Base-by-base conservation (phyloP, 2,329 filamentous ascomycete genomes). In the Westerdykella sp. region DNA sequence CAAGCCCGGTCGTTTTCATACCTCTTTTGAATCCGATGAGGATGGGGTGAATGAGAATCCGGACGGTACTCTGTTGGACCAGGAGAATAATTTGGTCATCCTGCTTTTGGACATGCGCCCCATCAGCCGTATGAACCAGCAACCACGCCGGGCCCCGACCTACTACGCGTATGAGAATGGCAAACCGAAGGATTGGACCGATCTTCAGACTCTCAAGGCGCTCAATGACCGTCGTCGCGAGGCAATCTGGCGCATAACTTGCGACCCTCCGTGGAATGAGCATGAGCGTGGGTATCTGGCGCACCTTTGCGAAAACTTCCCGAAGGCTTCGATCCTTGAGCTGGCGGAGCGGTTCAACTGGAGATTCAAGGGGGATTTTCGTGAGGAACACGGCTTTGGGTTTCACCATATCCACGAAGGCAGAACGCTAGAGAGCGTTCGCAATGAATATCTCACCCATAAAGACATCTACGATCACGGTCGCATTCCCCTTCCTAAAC, bases 91-190 rank as follows among this genome's bases (percentile, higher is more conserved):
- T 2, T 39, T 59, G 1, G 32, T 54, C 10, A 31, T 63, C 5
- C 47, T 44, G 1, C 41, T 65, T 4, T 60, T 65, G 7, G 60
- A 65, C 14, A 59, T 63, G 54, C 56, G 60, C 4, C 45, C 51
- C 1, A 52, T 40, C 13, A 40, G 30, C 16, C 37, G 25, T 25
- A 49, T 43, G 3, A 46, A 57, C 11, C 42, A 31, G 1, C 42
- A 37, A 1, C 60, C 61, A 2, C 48, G 45, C 10, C 58, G 56
- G 2, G 22, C 5, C 0, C 53, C 59, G 0, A 35, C 37, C 0
- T 36, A 42, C 12, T 64, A 58, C 28, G 25, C 32, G 10, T 57
- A 52, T 16, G 40, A 45, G 0, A 45, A 48, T 7, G 55, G 57
- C 13, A 49, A 42, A 14, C 60, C 60, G 0, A 51, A 45, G 15